phyloP scores from a whole-genome alignment of 139 green algal genomes.

The Chlamydomonas eustigma region DNA sequence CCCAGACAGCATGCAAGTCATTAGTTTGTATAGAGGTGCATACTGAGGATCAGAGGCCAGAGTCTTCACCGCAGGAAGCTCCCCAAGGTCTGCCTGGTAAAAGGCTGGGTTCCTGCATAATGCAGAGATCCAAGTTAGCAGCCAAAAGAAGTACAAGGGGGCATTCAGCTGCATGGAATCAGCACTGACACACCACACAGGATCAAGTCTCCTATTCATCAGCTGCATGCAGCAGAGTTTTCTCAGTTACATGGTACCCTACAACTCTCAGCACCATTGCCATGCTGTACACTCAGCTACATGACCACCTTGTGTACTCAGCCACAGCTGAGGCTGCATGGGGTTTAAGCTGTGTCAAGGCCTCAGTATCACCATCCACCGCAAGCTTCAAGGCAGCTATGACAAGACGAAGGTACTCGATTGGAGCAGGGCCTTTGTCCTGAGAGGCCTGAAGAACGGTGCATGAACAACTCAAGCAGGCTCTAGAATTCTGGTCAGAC shows the following conservation, averaged over 20 bases:
- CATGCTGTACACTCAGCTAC: too few species aligned
- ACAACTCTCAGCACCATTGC: too few species aligned
- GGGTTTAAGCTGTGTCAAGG: conserved; percentile 24
- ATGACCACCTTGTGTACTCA: conserved; percentile 1
- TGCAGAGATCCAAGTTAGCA: too few species aligned
- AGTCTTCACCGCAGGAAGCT: conserved; percentile 33
- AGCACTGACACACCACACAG: too few species aligned
- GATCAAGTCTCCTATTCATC: too few species aligned
- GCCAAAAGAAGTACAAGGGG: too few species aligned
- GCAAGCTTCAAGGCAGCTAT: conserved; percentile 30
- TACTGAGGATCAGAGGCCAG: conserved; percentile 24
- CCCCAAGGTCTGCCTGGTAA: conserved; percentile 36
- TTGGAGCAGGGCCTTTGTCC: conserved; percentile 1
- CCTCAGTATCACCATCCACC: conserved; percentile 12
- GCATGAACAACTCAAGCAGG: too few species aligned
- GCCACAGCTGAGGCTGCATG: conserved; percentile 20
- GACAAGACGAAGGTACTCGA: conserved; percentile 44
- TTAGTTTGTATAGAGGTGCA: conserved; percentile 29
- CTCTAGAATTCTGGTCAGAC: too few species aligned
- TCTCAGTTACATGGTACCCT: too few species aligned
- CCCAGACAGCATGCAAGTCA: conserved; percentile 36
- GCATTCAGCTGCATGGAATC: too few species aligned
- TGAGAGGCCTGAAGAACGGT: not conserved
- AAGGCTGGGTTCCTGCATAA: conserved; percentile 26
- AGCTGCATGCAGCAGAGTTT: too few species aligned